A percentile compares a stretch with the other conserved stretches of the same genome.
phyloP scores from a whole-genome alignment of 2,329 filamentous ascomycete species.

The Teratosphaeria destructans region DNA sequence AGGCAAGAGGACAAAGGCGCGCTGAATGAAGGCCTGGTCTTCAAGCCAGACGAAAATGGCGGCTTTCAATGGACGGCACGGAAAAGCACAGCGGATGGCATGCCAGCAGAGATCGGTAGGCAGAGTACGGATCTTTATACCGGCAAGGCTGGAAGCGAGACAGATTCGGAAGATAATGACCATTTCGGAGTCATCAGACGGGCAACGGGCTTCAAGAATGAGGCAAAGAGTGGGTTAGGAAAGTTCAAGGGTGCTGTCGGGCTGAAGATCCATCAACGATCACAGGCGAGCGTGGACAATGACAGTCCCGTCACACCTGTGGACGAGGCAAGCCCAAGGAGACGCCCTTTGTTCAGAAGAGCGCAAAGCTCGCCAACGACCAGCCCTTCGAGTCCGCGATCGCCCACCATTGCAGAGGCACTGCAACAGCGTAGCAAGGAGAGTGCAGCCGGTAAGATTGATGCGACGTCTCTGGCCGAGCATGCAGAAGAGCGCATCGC shows the following conservation, averaged over 20 bases:
- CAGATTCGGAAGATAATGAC: slow-evolving; percentile 23
- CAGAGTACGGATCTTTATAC: not conserved
- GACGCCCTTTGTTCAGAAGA: slow-evolving; percentile 13
- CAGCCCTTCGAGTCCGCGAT: slow-evolving; percentile 17
- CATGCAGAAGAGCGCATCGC: not conserved
- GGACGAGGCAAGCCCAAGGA: slow-evolving; percentile 8
- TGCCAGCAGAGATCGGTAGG: not conserved
- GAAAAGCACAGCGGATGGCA: slow-evolving; percentile 43
- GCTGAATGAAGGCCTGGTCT: slow-evolving; percentile 27
- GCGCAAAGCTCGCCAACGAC: slow-evolving; percentile 17
- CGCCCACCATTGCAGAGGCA: slow-evolving; percentile 1
- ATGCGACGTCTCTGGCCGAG: not conserved
- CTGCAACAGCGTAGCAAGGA: not conserved
- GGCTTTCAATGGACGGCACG: slow-evolving; percentile 37
- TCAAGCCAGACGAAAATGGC: slow-evolving; percentile 48
- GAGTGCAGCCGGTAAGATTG: not conserved
- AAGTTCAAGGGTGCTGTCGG: slow-evolving; percentile 81
- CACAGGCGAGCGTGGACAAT: slow-evolving; percentile 26
- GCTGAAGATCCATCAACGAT: slow-evolving; percentile 31
- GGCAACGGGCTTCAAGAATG: slow-evolving; percentile 66
- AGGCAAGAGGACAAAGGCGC: not conserved
- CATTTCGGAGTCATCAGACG: slow-evolving; percentile 56
- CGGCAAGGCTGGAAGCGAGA: slow-evolving; percentile 6
- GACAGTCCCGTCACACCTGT: slow-evolving; percentile 10
- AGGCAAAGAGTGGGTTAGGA: slow-evolving; percentile 71